Evolutionary conservation across 1,139 yeast species (phyloP), one percentile per base, ranked within the genome.

Genomic region (Eremothecium cymbalariae): DNA sequence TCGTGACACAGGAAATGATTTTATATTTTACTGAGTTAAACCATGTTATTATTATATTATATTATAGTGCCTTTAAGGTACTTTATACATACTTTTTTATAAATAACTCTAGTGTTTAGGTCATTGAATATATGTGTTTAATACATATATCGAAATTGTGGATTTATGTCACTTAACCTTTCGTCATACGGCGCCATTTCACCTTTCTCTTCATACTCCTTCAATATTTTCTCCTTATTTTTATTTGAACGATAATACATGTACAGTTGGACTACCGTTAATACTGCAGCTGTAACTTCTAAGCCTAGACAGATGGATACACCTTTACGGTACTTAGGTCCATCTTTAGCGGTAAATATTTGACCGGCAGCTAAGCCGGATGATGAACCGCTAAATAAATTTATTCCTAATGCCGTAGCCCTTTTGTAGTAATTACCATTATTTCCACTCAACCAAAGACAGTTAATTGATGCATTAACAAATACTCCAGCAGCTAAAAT

Each of bases 131-230:
- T n/a, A n/a, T n/a, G n/a, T 24, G 11, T 14, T 39, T 38, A 69
- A 46, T 67, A 68, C 57, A 63, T 56, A 53, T 68, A 70, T 40
- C 58, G 51, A 54, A 77, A 79, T 24, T 63, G 62, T 2, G 94
- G 94, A 47, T 71, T 72, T 45, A 69, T 59, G 54, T 83, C 94
- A 43, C 93, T 53, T 31, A 68, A 68, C 49, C 72, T 67, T 36
- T 70, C 71, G n/a, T 64, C 60, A 7, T 60, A 45, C 15, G 66
- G 66, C 59, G 73, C 72, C 40, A 70, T 62, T 36, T 62, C 63
- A 31, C 55, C 62, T 49, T 59, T 55, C 7, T 47, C 53, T 13
- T 46, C 48, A 13, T 59, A 50, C 28, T 52, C 50, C 13, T 45
- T 43, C 16, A 53, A 49, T 8, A 51, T 48, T 8, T 41, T 44